Conservation (phyloP, 805 yeast genomes). For the Kuraishia hungarica region DNA sequence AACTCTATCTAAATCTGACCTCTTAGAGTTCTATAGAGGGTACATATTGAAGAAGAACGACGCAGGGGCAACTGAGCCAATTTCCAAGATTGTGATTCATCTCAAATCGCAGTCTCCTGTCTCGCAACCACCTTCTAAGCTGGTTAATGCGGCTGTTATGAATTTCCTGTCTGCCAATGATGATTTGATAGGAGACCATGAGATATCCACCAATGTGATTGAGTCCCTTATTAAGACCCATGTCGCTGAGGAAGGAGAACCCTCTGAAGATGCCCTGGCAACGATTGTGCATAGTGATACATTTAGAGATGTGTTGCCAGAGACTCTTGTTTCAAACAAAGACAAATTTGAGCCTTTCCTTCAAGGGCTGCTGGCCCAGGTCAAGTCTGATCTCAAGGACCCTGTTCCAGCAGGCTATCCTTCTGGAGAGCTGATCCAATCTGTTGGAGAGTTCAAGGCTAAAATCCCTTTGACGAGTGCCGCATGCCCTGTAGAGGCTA, state of each 20-base stretch:
- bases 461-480: slow-evolving; percentile 44
- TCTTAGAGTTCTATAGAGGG: slow-evolving; percentile 43
- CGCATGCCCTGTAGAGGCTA: slow-evolving; percentile 39
- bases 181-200: slow-evolving; percentile 10
- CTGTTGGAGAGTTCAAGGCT: slow-evolving; percentile 49
- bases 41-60: slow-evolving; percentile 22
- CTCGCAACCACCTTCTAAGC: slow-evolving; percentile 11
- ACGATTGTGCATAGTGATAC: not conserved
- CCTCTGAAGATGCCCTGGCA: not conserved
- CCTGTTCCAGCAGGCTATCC: slow-evolving; percentile 37
- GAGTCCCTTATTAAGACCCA: not conserved
- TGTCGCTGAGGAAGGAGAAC: not conserved
- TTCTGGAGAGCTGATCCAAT: slow-evolving; percentile 34
- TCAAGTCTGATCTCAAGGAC: slow-evolving; percentile 3
- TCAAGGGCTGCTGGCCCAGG: not conserved
- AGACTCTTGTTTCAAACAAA: not conserved
- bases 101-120: slow-evolving; percentile 44
- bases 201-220: not conserved
- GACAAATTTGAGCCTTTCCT: not conserved
- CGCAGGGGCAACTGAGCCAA: slow-evolving; percentile 16
- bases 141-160: slow-evolving; percentile 17
- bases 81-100: slow-evolving; percentile 42
- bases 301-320: slow-evolving; percentile 4
- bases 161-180: slow-evolving; percentile 20
- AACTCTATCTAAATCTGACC: slow-evolving; percentile 44